Base-by-base conservation (phyloP, 163 green algal species). In the Chloromonas sp. region DNA sequence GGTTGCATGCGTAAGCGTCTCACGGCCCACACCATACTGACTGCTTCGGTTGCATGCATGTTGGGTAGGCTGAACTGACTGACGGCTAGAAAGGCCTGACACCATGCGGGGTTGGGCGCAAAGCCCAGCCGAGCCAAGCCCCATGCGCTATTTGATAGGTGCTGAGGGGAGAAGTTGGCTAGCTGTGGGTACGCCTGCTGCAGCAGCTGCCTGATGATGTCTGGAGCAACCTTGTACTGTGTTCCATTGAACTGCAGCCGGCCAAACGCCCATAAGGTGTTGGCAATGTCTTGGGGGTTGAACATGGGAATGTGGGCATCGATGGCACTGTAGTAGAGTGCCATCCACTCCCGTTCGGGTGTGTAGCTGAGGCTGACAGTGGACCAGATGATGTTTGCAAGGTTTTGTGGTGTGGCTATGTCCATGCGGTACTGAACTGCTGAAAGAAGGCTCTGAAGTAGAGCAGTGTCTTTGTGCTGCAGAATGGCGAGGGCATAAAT, bases 61-160 rank as follows among this genome's bases (percentile, higher is more conserved):
- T 36, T 58, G 14, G 58, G 11, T 78, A 86, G 57, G 15, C 61
- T 14, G 0, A 13, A 2, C 0, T n/a, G 2, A 2, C 36, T 81
- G n/a, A 61, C 77, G 14, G n/a, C 36, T 11, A 82, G 59, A 62
- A 83, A 86, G 2, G 60, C 62, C 60, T 78, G 61, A 2, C 14
- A 57, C 84, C 84, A 86, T 1, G 60, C 11, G 1, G 59, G 58
- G 5, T 58, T 59, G 1, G 78, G 78, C 57, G 57, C 61, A 79
- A 86, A 82, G n/a, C 84, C 76, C 11, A 86, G 78, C 1, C 78
- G 78, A 14, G 78, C 84, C 14, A 86, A 15, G 0, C 78, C 84
- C 84, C 84, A 86, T 61, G 83, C 14, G 13, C 15, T 86, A 78
- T 86, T 86, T 61, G 76, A 14, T 13, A 86, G 78, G 60, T 86